These are phyloP conservation scores for Saussurea involucrata DNA, from an alignment of 129 eudicot genomes.

Conservation along the genomic window DNA sequence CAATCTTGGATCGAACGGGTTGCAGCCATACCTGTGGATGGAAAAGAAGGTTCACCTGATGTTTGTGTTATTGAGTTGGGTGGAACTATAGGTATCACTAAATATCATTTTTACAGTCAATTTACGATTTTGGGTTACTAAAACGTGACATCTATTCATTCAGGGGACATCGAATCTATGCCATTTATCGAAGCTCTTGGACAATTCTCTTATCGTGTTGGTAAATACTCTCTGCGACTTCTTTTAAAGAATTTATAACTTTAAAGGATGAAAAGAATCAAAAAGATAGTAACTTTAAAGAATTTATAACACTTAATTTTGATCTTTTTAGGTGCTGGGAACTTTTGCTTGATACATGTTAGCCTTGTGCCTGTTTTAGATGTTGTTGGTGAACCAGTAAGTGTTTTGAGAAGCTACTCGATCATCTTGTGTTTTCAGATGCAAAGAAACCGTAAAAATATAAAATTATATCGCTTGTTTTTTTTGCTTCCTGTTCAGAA, in stretches of 20 bases:
- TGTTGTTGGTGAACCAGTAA: slow-evolving; percentile 98
- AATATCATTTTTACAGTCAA: background rate
- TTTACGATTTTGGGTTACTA: background rate
- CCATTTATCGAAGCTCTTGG: slow-evolving; percentile 94
- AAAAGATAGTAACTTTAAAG: background rate
- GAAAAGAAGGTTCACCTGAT: slow-evolving; percentile 92
- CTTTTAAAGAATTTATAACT: background rate
- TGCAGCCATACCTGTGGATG: slow-evolving; percentile 87
- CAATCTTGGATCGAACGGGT: slow-evolving; percentile 98
- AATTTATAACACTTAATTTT: background rate
- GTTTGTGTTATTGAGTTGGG: slow-evolving; percentile 99
- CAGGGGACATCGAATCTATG: slow-evolving; percentile 99
- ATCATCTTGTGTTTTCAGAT: background rate
- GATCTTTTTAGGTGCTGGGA: slow-evolving; percentile 62
- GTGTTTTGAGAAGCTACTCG: background rate
- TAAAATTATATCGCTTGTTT: background rate
- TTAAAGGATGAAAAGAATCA: background rate
- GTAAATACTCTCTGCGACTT: slow-evolving; percentile 39
- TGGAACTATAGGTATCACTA: slow-evolving; percentile 77
- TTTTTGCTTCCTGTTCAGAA: slow-evolving; percentile 46
- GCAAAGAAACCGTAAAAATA: background rate
- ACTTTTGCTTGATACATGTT: slow-evolving; percentile 94
- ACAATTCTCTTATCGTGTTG: slow-evolving; percentile 91
- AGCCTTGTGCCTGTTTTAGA: slow-evolving; percentile 91
- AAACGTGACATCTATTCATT: background rate